phyloP scores from a whole-genome alignment of 345 rosid species.

The Laguncularia racemosa region DNA sequence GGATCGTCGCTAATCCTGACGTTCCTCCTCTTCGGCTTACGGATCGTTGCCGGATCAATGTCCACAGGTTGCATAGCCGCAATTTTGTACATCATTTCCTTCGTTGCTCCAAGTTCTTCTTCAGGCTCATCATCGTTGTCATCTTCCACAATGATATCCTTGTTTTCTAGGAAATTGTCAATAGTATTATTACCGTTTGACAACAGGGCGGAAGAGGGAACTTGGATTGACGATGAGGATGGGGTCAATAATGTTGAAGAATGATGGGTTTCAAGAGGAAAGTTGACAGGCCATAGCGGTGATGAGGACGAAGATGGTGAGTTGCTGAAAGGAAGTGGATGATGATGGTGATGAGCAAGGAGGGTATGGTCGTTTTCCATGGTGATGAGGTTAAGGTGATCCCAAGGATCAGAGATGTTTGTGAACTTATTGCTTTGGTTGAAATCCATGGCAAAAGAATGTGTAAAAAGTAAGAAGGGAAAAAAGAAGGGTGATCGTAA shows the following conservation, averaged over 20 bases:
- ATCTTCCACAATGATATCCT: slow-evolving; percentile 9
- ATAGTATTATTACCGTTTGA: too few species aligned
- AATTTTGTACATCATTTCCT: slow-evolving; percentile 95
- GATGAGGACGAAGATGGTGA: slow-evolving; percentile 11
- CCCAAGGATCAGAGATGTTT: slow-evolving; percentile 6
- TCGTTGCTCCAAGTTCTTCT: slow-evolving; percentile 85
- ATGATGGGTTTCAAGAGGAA: slow-evolving; percentile 10
- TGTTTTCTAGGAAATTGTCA: slow-evolving; percentile 8
- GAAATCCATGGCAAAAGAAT: slow-evolving; percentile 36
- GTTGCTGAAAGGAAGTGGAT: background rate
- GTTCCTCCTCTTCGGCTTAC: slow-evolving; percentile 78
- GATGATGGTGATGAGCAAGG: slow-evolving; percentile 1
- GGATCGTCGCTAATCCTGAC: slow-evolving; percentile 91
- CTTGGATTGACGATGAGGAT: too few species aligned
- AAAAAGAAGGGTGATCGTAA: background rate
- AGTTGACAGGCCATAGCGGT: slow-evolving; percentile 22
- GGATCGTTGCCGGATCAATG: slow-evolving; percentile 74
- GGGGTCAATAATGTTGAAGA: too few species aligned
- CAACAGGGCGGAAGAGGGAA: too few species aligned
- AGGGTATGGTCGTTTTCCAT: slow-evolving; percentile 7
- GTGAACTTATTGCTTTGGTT: slow-evolving; percentile 32
- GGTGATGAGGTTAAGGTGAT: slow-evolving; percentile 10
- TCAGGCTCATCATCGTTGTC: slow-evolving; percentile 51
- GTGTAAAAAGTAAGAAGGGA: background rate
- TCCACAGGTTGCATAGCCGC: slow-evolving; percentile 96